Evolutionary conservation across 2,329 filamentous ascomycete species (phyloP).

Genomic region (Dactylonectria estremocensis): DNA sequence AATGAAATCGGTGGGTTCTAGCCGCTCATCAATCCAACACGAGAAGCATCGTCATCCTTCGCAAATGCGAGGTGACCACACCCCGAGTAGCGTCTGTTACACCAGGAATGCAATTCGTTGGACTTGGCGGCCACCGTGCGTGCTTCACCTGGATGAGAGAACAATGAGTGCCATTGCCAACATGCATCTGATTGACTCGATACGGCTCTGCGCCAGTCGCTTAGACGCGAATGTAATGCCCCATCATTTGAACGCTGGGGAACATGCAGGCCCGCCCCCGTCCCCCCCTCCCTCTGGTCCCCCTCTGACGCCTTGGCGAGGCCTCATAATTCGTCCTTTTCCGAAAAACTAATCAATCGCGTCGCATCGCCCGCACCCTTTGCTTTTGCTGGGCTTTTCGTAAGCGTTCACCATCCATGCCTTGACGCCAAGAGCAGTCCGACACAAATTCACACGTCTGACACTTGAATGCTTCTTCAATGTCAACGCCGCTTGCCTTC

Average conservation of each 20-base stretch:
- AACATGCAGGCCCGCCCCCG: neutral
- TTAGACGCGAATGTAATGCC: slow-evolving; percentile 22
- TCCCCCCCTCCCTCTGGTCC: too few species aligned
- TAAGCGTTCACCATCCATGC: slow-evolving; percentile 73
- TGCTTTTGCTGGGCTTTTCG: slow-evolving; percentile 46
- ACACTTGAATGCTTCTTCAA: slow-evolving; percentile 93
- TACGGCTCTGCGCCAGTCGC: slow-evolving; percentile 2
- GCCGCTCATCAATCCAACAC: slow-evolving; percentile 2
- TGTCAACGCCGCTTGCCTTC: slow-evolving; percentile 79
- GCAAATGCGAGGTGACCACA: slow-evolving; percentile 26
- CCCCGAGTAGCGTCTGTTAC: slow-evolving; percentile 1
- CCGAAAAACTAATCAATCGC: slow-evolving; percentile 23
- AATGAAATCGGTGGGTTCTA: neutral
- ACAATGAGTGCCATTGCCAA: slow-evolving; percentile 13
- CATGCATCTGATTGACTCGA: slow-evolving; percentile 28
- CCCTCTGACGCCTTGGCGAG: slow-evolving; percentile 14
- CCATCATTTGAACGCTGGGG: slow-evolving; percentile 17
- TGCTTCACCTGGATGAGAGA: slow-evolving; percentile 1
- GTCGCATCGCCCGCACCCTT: slow-evolving; percentile 41
- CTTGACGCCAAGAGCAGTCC: slow-evolving; percentile 82
- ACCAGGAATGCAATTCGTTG: slow-evolving; percentile 16
- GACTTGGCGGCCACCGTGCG: slow-evolving; percentile 18
- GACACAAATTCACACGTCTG: slow-evolving; percentile 86
- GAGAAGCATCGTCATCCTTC: slow-evolving; percentile 11
- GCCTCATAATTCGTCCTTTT: slow-evolving; percentile 41